phyloP scores from a whole-genome alignment of 2,329 filamentous ascomycete genomes.

The Biscogniauxia sp. region DNA sequence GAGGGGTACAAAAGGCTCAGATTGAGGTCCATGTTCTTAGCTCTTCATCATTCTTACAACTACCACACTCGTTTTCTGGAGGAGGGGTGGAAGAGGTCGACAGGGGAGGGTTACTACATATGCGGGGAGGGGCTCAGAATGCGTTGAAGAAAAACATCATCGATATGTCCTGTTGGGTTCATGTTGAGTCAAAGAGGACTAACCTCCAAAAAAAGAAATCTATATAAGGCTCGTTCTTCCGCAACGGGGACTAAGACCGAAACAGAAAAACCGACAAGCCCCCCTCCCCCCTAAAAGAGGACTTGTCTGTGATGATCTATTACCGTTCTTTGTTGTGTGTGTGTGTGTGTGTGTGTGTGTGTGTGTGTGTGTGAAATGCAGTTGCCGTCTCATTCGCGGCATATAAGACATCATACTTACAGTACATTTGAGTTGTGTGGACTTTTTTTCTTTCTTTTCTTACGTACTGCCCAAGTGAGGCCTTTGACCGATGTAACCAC shows the following conservation, averaged over 20 bases:
- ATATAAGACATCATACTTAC: background rate
- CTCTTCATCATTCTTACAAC: too few species aligned
- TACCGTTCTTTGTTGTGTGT: background rate
- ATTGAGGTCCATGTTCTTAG: too few species aligned
- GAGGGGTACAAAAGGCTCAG: too few species aligned
- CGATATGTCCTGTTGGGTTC: background rate
- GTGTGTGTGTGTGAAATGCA: background rate
- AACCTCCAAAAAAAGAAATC: background rate
- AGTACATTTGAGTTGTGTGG: background rate
- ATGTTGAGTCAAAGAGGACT: background rate
- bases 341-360: background rate
- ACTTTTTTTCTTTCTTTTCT: background rate
- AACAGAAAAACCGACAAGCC: background rate
- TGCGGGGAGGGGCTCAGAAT: background rate
- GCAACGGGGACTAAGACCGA: background rate
- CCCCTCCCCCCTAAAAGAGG: background rate
- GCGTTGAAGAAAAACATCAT: background rate
- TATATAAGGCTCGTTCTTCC: background rate
- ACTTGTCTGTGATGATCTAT: background rate
- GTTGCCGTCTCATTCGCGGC: background rate
- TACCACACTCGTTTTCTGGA: too few species aligned
- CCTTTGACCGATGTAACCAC: background rate
- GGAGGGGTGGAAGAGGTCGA: background rate
- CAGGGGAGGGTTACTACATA: background rate
- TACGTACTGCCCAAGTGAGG: background rate